Evolutionary conservation across 306 rosid genomes (phyloP).

Genomic region (Nissolia schottii): DNA sequence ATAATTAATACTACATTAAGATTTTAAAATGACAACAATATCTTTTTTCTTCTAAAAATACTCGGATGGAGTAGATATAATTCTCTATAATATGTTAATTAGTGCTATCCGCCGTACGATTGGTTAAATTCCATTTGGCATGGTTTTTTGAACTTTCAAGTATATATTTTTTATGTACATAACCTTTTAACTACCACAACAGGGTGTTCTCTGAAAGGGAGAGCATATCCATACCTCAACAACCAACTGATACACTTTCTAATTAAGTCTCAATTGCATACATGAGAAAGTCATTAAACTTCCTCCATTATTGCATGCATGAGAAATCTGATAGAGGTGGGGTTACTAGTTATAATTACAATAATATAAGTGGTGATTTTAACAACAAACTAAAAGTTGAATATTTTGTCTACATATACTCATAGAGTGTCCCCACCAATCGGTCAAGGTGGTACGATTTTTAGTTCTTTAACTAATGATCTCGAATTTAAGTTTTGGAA

Average conservation of each 20-base stretch:
- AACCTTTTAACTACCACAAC: neutral
- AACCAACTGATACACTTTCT: neutral
- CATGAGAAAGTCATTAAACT: neutral
- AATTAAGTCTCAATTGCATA: neutral
- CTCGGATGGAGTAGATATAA: too few species aligned
- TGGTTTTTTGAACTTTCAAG: neutral
- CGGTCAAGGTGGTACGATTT: too few species aligned
- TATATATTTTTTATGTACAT: neutral
- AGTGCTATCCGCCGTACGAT: neutral
- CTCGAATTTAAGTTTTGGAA: too few species aligned
- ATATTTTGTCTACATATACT: neutral
- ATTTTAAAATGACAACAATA: too few species aligned
- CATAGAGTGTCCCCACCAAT: neutral
- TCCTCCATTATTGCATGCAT: neutral
- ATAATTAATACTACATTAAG: too few species aligned
- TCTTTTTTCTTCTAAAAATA: too few species aligned
- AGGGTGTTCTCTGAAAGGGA: neutral
- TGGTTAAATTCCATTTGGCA: neutral
- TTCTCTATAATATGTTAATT: slow-evolving; percentile 12
- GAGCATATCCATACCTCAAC: slow-evolving; percentile 18
- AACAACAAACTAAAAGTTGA: neutral
- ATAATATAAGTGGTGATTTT: neutral
- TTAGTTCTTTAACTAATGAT: too few species aligned
- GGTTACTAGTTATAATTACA: neutral
- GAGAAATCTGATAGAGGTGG: neutral